phyloP scores from a whole-genome alignment of 768 basidiomycete species.

The Serendipita sp. region DNA sequence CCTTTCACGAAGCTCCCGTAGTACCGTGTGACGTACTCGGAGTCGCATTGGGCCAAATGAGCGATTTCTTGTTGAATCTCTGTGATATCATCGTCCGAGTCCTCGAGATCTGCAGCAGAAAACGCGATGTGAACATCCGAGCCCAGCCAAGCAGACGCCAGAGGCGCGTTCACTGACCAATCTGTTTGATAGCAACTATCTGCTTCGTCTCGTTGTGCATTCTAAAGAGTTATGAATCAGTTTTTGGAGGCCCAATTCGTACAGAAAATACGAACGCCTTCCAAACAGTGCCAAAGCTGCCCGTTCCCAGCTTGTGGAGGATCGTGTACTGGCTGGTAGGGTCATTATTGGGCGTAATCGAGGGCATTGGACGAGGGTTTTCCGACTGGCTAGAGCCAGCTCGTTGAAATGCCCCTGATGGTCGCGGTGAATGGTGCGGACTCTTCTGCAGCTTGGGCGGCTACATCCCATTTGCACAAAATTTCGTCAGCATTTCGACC shows the following conservation, averaged over 20 bases:
- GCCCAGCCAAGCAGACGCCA: too few species aligned
- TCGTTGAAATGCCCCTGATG: not conserved
- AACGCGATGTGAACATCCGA: conserved; percentile 8
- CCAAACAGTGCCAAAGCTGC: conserved; percentile 93
- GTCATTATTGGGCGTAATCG: conserved; percentile 34
- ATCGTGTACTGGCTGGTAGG: conserved; percentile 84
- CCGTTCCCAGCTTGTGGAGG: conserved; percentile 91
- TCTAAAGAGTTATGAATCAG: conserved; percentile 14
- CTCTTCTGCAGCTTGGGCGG: conserved; percentile 1
- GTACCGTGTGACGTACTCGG: conserved; percentile 90
- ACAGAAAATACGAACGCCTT: conserved; percentile 42
- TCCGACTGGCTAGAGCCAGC: not conserved
- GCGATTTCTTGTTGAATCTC: conserved; percentile 99
- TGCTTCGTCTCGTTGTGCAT: conserved; percentile 88
- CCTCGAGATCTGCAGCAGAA: conserved; percentile 65
- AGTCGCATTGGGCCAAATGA: conserved; percentile 88
- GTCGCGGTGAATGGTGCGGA: not conserved
- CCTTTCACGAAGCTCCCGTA: conserved; percentile 93
- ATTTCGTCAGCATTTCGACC: too few species aligned
- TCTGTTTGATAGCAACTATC: conserved; percentile 96
- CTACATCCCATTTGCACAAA: not conserved
- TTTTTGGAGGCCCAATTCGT: not conserved
- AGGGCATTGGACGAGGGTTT: not conserved
- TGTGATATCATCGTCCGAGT: conserved; percentile 95
- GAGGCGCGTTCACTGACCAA: conserved; percentile 39